These are phyloP conservation scores for Torulaspora pretoriensis DNA, from an alignment of 1,139 yeast species.

Conservation along the genomic window DNA sequence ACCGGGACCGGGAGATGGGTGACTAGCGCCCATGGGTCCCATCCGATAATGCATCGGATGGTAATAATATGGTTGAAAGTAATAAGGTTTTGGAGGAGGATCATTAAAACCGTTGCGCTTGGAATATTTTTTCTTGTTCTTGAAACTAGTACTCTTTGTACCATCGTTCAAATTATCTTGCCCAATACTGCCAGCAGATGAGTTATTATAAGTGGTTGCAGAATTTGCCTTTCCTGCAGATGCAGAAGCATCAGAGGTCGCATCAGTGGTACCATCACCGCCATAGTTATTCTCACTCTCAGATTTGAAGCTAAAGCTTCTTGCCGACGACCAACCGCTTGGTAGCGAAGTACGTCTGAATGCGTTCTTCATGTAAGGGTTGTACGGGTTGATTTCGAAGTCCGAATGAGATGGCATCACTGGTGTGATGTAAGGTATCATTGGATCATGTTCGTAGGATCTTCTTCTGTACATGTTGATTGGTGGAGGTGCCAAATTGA, in stretches of 20 bases:
- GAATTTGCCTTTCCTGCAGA: conserved; percentile 24
- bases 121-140: conserved; percentile 11
- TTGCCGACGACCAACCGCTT: conserved; percentile 16
- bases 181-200: conserved; percentile 30
- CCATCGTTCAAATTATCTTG: conserved; percentile 15
- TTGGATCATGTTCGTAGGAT: conserved; percentile 28
- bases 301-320: conserved; percentile 16
- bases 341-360: conserved; percentile 26
- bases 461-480: conserved; percentile 51
- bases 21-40: conserved; percentile 23
- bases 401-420: conserved; percentile 16
- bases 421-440: conserved; percentile 16
- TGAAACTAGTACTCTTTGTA: conserved; percentile 13
- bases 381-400: conserved; percentile 18
- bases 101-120: conserved; percentile 11
- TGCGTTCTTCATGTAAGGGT: conserved; percentile 18
- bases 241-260: conserved; percentile 24
- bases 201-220: conserved; percentile 26
- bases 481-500: conserved; percentile 71
- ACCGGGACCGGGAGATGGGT: conserved; percentile 22
- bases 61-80: conserved; percentile 31
- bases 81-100: conserved; percentile 28
- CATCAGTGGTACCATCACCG: conserved; percentile 19
- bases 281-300: conserved; percentile 15
- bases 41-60: conserved; percentile 34